A percentile compares a stretch with the other conserved stretches of the same genome.
Conservation (phyloP, 805 yeast genomes). For the Ascoidea asiatica region DNA sequence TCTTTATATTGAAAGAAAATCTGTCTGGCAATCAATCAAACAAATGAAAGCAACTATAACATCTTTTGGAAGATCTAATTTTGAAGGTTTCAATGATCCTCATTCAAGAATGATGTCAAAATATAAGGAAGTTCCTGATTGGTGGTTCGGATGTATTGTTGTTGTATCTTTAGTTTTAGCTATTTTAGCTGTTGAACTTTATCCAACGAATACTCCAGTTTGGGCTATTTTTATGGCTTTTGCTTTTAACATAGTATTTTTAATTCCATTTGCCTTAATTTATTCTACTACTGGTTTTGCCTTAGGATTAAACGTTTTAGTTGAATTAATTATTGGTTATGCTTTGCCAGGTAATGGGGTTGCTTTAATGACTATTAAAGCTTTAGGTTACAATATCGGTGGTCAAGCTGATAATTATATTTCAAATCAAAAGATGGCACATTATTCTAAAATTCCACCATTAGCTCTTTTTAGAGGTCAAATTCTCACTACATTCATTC, state of each 20-base stretch:
- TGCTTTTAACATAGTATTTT: constrained; percentile 34
- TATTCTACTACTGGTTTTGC: constrained; percentile 33
- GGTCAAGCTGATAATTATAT: constrained; percentile 52
- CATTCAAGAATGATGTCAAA: constrained; percentile 42
- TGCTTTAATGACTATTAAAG: constrained; percentile 38
- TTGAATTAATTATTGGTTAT: constrained; percentile 43
- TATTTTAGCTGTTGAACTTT: constrained; percentile 30
- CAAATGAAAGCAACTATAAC: constrained; percentile 20
- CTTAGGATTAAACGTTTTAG: constrained; percentile 37
- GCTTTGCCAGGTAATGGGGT: constrained; percentile 42
- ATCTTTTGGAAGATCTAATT: constrained; percentile 10
- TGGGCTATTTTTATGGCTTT: constrained; percentile 45
- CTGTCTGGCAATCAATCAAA: constrained; percentile 24
- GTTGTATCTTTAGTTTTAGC: constrained; percentile 30
- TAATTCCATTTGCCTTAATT: constrained; percentile 37
- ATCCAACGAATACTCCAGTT: constrained; percentile 39
- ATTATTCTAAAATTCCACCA: constrained; percentile 47
- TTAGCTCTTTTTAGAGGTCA: constrained; percentile 39
- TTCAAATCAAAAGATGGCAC: constrained; percentile 41
- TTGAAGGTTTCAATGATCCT: constrained; percentile 29
- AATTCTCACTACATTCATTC: constrained; percentile 20
- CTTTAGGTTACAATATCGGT: constrained; percentile 44
- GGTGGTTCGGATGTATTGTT: constrained; percentile 34
- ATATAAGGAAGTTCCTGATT: constrained; percentile 50
- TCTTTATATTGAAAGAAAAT: constrained; percentile 29